These are phyloP conservation scores for Monosporascus sp. DNA, from an alignment of 2,329 filamentous ascomycete genomes.

Conservation along the genomic window DNA sequence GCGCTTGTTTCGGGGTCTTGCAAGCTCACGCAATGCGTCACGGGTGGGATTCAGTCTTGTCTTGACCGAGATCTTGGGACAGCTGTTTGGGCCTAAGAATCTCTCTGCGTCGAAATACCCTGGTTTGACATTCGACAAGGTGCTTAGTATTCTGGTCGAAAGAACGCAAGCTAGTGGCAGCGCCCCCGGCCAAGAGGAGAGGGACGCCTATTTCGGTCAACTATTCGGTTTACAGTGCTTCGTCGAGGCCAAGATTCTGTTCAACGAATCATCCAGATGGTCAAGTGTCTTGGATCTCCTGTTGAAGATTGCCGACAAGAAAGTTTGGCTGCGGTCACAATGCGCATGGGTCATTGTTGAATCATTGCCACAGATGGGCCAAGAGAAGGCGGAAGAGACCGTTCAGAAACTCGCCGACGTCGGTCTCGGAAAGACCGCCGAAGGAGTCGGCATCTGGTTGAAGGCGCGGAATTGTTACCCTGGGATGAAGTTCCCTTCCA, in stretches of 20 bases:
- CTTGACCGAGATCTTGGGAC: constrained; percentile 70
- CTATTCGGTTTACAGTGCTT: constrained; percentile 85
- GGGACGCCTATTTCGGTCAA: constrained; percentile 78
- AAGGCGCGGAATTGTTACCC: constrained; percentile 60
- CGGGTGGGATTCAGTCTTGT: constrained; percentile 86
- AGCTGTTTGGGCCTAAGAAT: constrained; percentile 55
- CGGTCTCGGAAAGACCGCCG: constrained; percentile 72
- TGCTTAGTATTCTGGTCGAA: constrained; percentile 47
- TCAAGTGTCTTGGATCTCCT: constrained; percentile 65
- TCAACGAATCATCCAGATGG: constrained; percentile 56
- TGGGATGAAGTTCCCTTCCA: constrained; percentile 56
- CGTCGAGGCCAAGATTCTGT: constrained; percentile 70
- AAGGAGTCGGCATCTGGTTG: constrained; percentile 87
- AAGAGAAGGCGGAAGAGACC: constrained; percentile 54
- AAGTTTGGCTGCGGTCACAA: constrained; percentile 84
- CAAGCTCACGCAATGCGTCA: constrained; percentile 83
- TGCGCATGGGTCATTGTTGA: constrained; percentile 79
- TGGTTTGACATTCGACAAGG: constrained; percentile 49
- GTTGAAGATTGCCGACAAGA: constrained; percentile 69
- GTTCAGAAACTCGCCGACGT: constrained; percentile 57
- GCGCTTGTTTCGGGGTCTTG: constrained; percentile 78
- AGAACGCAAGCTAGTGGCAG: constrained; percentile 51
- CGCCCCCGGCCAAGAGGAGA: constrained; percentile 65
- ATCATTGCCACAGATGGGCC: constrained; percentile 57
- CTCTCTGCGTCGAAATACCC: constrained; percentile 42